A percentile compares a stretch with the other conserved stretches of the same genome.
Conservation (phyloP, 2,329 filamentous ascomycete genomes). For the Stagonosporopsis tanaceti region DNA sequence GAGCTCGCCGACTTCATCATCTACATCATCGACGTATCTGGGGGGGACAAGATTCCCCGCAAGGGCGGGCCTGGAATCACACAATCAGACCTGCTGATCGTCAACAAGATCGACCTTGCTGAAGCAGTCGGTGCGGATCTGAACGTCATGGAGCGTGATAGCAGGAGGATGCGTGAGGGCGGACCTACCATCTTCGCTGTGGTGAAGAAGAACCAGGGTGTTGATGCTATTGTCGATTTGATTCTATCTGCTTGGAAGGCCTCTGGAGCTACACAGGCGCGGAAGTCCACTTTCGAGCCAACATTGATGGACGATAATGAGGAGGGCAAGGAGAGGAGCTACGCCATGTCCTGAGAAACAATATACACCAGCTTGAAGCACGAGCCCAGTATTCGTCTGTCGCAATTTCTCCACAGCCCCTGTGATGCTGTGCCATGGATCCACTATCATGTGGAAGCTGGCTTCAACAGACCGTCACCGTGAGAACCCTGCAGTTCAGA, state of each 20-base stretch:
- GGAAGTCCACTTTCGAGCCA: conserved; percentile 44
- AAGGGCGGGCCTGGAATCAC: conserved; percentile 98
- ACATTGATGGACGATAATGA: conserved; percentile 42
- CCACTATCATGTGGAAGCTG: too few relatives aligned
- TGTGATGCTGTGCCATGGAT: too few relatives aligned
- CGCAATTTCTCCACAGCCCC: not conserved
- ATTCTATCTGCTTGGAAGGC: conserved; percentile 92
- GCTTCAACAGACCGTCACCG: too few relatives aligned
- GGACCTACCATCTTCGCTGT: conserved; percentile 96
- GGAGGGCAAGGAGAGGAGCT: conserved; percentile 24
- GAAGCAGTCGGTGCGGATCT: conserved; percentile 90
- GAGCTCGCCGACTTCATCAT: conserved; percentile 98
- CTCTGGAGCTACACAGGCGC: conserved; percentile 71
- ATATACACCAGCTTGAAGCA: not conserved
- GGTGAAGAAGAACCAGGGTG: conserved; percentile 89
- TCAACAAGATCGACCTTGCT: conserved; percentile 97
- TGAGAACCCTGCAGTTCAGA: too few relatives aligned
- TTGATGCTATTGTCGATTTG: conserved; percentile 86
- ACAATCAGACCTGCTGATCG: conserved; percentile 89
- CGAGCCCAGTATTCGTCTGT: too few relatives aligned
- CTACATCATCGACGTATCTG: conserved; percentile 97
- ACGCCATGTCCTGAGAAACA: conserved; percentile 10
- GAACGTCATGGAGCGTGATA: conserved; percentile 92
- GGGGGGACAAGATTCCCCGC: conserved; percentile 93
- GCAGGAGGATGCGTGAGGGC: conserved; percentile 91